Evolutionary conservation across 2,329 filamentous ascomycete genomes (phyloP).

Genomic region (Rachicladosporium sp.): DNA sequence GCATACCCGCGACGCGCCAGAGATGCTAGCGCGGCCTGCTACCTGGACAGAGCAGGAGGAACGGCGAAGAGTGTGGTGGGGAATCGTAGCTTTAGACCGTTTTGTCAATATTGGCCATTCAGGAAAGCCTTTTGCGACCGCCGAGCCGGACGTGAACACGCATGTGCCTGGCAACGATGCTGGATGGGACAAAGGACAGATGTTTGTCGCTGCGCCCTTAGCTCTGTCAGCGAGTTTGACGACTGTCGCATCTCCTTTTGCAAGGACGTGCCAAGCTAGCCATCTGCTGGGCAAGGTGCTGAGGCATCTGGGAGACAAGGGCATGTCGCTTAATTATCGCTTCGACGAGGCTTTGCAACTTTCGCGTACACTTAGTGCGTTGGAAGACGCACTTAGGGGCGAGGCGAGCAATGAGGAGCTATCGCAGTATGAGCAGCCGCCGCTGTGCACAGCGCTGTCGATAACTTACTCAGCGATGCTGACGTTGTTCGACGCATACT

Average conservation of each 20-base stretch:
- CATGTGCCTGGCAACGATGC: slow-evolving; percentile 9
- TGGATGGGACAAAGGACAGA: slow-evolving; percentile 12
- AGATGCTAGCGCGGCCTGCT: slow-evolving; percentile 1
- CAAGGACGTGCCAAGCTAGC: slow-evolving; percentile 11
- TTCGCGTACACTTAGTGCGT: slow-evolving; percentile 7
- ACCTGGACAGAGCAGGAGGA: slow-evolving; percentile 13
- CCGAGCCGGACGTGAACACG: slow-evolving; percentile 7
- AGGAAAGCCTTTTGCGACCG: slow-evolving; percentile 8
- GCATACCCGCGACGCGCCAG: slow-evolving; percentile 6
- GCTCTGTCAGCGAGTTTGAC: slow-evolving; percentile 14
- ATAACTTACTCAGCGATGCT: slow-evolving; percentile 9
- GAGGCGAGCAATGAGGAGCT: slow-evolving; percentile 3
- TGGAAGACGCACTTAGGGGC: slow-evolving; percentile 7
- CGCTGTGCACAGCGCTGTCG: slow-evolving; percentile 8
- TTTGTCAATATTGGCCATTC: slow-evolving; percentile 10
- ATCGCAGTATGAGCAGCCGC: slow-evolving; percentile 2
- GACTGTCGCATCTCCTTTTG: slow-evolving; percentile 13
- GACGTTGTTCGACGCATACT: slow-evolving; percentile 11
- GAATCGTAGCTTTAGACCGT: slow-evolving; percentile 10
- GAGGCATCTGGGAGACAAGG: slow-evolving; percentile 9
- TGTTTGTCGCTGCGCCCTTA: slow-evolving; percentile 4
- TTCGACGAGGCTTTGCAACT: slow-evolving; percentile 11
- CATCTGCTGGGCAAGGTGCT: slow-evolving; percentile 11
- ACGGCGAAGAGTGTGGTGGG: slow-evolving; percentile 11
- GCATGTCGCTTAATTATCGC: slow-evolving; percentile 17